Percentiles rank a stretch among this genome's conserved stretches.
Conservation (phyloP, 2,329 filamentous ascomycete genomes). For the Beauveria australis region DNA sequence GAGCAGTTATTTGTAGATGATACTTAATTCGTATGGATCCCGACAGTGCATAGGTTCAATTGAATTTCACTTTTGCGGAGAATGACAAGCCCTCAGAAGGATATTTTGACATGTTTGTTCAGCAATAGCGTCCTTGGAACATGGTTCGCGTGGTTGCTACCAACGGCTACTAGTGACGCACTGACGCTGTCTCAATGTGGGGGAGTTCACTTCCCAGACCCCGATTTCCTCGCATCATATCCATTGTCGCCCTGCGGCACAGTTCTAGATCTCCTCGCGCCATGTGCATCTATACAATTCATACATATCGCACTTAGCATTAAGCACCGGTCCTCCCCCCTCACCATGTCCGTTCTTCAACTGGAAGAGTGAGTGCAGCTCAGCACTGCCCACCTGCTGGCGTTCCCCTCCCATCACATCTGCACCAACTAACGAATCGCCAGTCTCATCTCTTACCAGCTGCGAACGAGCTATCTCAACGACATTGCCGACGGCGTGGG, state of each 20-base stretch:
- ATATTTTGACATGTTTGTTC: too few relatives aligned
- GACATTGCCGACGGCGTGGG: constrained; percentile 77
- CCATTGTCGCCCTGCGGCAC: background rate
- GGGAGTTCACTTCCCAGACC: background rate
- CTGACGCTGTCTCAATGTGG: background rate
- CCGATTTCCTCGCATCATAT: background rate
- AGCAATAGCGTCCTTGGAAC: too few relatives aligned
- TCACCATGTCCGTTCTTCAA: constrained; percentile 35
- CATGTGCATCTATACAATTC: constrained; percentile 1
- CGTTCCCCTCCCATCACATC: background rate
- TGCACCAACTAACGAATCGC: constrained; percentile 1
- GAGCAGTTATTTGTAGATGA: too few relatives aligned
- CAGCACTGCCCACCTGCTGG: background rate
- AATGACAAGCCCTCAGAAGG: too few relatives aligned
- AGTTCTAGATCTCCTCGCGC: background rate
- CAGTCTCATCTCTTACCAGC: constrained; percentile 74
- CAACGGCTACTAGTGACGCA: background rate
- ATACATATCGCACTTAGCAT: background rate
- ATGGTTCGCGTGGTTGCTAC: too few relatives aligned
- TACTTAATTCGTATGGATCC: too few relatives aligned
- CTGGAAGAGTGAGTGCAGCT: constrained; percentile 30
- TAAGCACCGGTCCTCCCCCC: too few relatives aligned
- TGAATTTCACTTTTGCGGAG: too few relatives aligned
- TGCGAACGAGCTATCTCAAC: constrained; percentile 71
- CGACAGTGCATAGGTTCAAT: too few relatives aligned